Evolutionary conservation across 495 filamentous ascomycete species (phyloP).

Genomic region (Tuber umbilicatum): DNA sequence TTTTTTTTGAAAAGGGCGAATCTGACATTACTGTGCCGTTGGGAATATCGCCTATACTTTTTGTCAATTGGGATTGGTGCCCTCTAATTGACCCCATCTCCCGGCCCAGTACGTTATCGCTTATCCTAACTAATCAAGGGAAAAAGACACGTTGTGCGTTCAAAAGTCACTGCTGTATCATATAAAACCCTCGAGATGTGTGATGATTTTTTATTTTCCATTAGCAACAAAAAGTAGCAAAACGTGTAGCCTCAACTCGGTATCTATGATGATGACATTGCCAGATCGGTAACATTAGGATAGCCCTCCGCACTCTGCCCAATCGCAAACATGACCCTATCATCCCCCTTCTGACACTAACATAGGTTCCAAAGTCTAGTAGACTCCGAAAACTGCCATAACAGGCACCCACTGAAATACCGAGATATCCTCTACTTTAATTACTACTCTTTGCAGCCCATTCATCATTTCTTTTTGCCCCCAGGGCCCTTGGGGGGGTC

Average conservation of each 20-base stretch:
- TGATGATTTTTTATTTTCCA: background rate
- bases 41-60: background rate
- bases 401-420: background rate
- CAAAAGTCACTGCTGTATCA: background rate
- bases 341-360: background rate
- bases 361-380: background rate
- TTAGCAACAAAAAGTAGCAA: background rate
- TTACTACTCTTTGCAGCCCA: constrained; percentile 27
- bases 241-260: background rate
- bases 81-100: background rate
- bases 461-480: constrained; percentile 32
- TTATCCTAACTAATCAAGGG: background rate
- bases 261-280: background rate
- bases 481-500: constrained; percentile 32
- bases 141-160: background rate
- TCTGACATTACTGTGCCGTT: background rate
- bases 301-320: background rate
- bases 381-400: background rate
- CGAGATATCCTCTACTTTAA: constrained; percentile 20
- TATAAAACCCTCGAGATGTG: background rate
- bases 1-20: too few species aligned
- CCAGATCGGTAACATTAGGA: background rate
- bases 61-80: background rate
- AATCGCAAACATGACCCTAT: background rate
- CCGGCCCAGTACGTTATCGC: background rate